A percentile compares a stretch with the other conserved stretches of the same genome.
These are phyloP conservation scores for Trichothecium sympodiale DNA, from an alignment of 2,329 filamentous ascomycete species.

Conservation along the genomic window DNA sequence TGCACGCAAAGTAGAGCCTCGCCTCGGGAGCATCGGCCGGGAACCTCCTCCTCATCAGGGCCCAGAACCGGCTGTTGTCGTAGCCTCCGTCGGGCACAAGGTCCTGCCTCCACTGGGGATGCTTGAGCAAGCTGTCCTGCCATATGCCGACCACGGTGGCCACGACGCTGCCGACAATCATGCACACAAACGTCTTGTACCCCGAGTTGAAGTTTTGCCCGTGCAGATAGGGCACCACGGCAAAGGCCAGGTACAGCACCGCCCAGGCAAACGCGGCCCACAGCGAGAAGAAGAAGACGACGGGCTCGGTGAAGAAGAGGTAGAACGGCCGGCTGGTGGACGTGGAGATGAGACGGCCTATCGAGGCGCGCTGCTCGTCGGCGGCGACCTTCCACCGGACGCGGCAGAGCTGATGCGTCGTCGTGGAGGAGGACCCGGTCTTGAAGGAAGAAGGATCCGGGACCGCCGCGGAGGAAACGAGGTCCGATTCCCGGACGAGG, in stretches of 20 bases:
- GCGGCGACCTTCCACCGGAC: conserved; percentile 72
- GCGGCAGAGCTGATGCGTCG: conserved; percentile 22
- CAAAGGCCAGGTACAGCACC: conserved; percentile 75
- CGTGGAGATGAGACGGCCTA: conserved; percentile 59
- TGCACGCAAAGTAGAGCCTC: conserved; percentile 72
- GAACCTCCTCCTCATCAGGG: conserved; percentile 32
- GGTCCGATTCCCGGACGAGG: conserved; percentile 16
- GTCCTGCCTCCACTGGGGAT: conserved; percentile 20
- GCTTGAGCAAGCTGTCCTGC: conserved; percentile 56
- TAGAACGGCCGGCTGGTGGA: conserved; percentile 71
- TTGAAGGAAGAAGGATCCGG: too few species aligned
- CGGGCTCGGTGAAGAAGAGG: conserved; percentile 63
- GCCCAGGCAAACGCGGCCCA: conserved; percentile 91
- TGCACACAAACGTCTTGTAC: conserved; percentile 63
- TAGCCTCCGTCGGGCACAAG: conserved; percentile 10
- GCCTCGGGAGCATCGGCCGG: conserved; percentile 56
- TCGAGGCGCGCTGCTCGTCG: conserved; percentile 62
- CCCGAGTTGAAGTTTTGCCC: conserved; percentile 50
- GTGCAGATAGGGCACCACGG: conserved; percentile 72
- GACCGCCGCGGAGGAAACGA: not conserved
- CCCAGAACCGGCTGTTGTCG: conserved; percentile 27
- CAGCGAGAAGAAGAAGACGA: conserved; percentile 77
- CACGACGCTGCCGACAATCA: conserved; percentile 55
- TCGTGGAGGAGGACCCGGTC: not conserved
- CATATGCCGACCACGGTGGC: conserved; percentile 59